Percentiles rank a stretch among this genome's conserved stretches.
Conservation (phyloP, 139 green algal species). For the Eudorina sp. region DNA sequence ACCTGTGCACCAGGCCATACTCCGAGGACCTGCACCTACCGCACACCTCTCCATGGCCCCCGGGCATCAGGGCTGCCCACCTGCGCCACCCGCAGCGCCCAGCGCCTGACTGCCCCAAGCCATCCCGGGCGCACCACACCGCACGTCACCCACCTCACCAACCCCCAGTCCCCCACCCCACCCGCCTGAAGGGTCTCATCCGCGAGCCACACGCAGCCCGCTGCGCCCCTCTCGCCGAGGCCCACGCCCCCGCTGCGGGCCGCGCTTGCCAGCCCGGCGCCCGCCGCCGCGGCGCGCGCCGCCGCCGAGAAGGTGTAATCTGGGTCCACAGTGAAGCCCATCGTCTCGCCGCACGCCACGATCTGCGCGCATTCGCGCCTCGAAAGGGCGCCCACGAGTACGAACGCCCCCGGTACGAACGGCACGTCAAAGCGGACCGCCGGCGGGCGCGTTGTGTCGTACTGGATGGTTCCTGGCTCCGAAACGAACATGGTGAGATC, state of each 20-base stretch:
- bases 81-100: too few species aligned
- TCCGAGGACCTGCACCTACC: too few species aligned
- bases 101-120: too few species aligned
- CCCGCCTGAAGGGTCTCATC: slow-evolving; percentile 60
- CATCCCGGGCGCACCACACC: too few species aligned
- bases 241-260: slow-evolving; percentile 44
- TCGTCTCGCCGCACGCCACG: slow-evolving; percentile 46
- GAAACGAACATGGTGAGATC: slow-evolving; percentile 48
- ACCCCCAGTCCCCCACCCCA: too few species aligned
- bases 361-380: slow-evolving; percentile 50
- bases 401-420: slow-evolving; percentile 53
- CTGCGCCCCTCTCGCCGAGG: slow-evolving; percentile 54
- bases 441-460: background rate
- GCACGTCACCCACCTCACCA: too few species aligned
- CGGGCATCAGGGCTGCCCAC: too few species aligned
- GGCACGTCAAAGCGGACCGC: slow-evolving; percentile 43
- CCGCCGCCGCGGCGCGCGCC: background rate
- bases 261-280: slow-evolving; percentile 27
- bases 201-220: slow-evolving; percentile 69
- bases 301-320: slow-evolving; percentile 51
- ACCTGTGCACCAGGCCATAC: too few species aligned
- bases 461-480: slow-evolving; percentile 39
- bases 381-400: slow-evolving; percentile 44
- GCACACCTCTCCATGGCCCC: too few species aligned
- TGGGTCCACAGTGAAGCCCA: slow-evolving; percentile 48